These are phyloP conservation scores for Suillus clintonianus DNA, from an alignment of 768 basidiomycete genomes.

Conservation along the genomic window DNA sequence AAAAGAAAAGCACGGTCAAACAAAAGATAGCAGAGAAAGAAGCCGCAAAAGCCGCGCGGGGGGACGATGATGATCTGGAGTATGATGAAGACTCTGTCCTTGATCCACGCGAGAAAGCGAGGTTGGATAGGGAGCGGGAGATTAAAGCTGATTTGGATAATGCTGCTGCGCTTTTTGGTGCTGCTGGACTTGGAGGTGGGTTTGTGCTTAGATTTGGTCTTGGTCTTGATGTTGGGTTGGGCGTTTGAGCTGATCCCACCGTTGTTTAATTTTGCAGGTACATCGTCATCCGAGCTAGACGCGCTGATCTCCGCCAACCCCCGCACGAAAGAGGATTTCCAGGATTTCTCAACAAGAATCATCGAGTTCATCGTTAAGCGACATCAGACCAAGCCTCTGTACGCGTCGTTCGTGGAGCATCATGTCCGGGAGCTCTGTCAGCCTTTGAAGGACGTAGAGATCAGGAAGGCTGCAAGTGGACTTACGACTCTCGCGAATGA, in stretches of 20 bases:
- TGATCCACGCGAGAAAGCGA: constrained; percentile 78
- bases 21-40: constrained; percentile 93
- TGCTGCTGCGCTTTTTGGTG: constrained; percentile 80
- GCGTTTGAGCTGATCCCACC: neutral
- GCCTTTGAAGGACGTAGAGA: constrained; percentile 87
- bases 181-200: constrained; percentile 64
- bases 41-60: constrained; percentile 60
- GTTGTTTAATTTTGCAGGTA: constrained; percentile 43
- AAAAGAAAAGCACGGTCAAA: constrained; percentile 93
- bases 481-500: constrained; percentile 90
- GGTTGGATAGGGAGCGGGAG: constrained; percentile 77
- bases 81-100: constrained; percentile 75
- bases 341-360: constrained; percentile 69
- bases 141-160: constrained; percentile 85
- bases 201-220: neutral
- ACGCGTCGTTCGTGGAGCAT: constrained; percentile 80
- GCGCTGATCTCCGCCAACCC: constrained; percentile 76
- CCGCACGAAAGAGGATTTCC: constrained; percentile 88
- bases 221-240: neutral
- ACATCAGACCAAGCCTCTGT: constrained; percentile 83
- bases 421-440: constrained; percentile 74
- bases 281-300: constrained; percentile 69
- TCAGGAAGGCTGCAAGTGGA: constrained; percentile 83
- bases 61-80: constrained; percentile 44
- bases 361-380: constrained; percentile 74